phyloP scores from a whole-genome alignment of 257 asterid species.

The Scutellaria baicalensis region DNA sequence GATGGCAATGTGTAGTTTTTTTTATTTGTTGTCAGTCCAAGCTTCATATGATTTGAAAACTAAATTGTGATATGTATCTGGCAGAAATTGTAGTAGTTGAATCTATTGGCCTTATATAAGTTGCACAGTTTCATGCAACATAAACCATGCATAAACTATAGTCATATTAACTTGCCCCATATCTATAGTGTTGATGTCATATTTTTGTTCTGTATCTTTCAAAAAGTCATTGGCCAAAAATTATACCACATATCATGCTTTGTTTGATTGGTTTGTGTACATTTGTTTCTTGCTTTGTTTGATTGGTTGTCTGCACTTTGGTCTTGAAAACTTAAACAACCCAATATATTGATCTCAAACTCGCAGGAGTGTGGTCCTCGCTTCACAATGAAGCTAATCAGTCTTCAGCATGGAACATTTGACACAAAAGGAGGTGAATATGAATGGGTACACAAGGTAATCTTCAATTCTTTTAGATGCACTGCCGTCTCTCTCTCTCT shows the following conservation, averaged over 20 bases:
- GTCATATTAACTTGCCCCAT: not conserved
- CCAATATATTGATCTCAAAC: not conserved
- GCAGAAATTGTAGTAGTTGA: no score
- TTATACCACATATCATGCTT: not conserved
- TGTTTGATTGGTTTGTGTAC: not conserved
- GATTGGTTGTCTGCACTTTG: not conserved
- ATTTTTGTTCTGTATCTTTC: not conserved
- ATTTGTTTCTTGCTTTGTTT: not conserved
- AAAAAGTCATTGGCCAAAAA: not conserved
- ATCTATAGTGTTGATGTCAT: not conserved
- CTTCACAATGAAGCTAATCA: conserved; percentile 75
- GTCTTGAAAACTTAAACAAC: not conserved
- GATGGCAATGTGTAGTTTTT: not conserved
- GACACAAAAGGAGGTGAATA: conserved; percentile 87
- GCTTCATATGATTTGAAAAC: not conserved
- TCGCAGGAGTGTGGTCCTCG: conserved; percentile 94
- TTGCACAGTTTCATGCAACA: not conserved
- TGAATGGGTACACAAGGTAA: conserved; percentile 97
- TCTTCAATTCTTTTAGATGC: not conserved
- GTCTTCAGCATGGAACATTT: conserved; percentile 91
- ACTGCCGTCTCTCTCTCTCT: not conserved
- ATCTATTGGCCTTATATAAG: not conserved
- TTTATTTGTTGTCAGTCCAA: not conserved
- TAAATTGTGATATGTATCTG: not conserved
- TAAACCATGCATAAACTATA: not conserved